Conservation (phyloP, 2,329 filamentous ascomycete genomes). For the Colletotrichum cereale region DNA sequence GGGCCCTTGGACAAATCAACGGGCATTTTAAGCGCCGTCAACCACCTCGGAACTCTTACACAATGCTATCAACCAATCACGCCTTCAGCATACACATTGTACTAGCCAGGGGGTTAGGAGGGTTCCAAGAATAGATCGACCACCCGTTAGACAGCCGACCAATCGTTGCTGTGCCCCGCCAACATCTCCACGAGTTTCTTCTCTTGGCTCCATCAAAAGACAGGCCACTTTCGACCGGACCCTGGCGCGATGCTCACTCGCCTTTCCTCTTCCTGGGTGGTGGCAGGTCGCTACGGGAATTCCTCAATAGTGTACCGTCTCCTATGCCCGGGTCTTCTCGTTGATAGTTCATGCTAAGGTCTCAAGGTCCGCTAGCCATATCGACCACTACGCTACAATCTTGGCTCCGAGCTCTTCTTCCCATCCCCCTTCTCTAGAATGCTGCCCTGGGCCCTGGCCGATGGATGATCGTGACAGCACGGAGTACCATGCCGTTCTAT, state of each 20-base stretch:
- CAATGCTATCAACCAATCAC: constrained; percentile 40
- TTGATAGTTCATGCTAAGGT: constrained; percentile 13
- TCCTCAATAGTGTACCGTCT: constrained; percentile 13
- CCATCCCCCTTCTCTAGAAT: constrained; percentile 8
- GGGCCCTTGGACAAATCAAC: constrained; percentile 23
- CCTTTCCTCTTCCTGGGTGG: constrained; percentile 13
- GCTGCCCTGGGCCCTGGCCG: constrained; percentile 14
- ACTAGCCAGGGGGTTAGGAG: constrained; percentile 16
- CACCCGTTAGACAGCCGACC: constrained; percentile 27
- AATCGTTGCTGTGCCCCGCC: constrained; percentile 24
- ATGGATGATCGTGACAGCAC: not conserved
- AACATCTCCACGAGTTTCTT: constrained; percentile 27
- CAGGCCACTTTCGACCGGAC: constrained; percentile 29
- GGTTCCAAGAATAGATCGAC: constrained; percentile 44
- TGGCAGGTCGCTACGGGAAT: constrained; percentile 22
- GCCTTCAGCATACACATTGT: constrained; percentile 22
- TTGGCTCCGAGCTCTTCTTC: not conserved
- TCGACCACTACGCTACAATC: constrained; percentile 7
- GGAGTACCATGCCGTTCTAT: not conserved
- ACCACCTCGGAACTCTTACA: constrained; percentile 37
- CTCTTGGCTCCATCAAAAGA: constrained; percentile 35
- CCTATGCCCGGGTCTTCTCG: not conserved
- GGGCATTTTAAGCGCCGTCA: constrained; percentile 43
- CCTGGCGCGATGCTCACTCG: constrained; percentile 32
- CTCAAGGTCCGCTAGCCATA: constrained; percentile 1